Percentiles rank a stretch among this genome's conserved stretches.
These are phyloP conservation scores for Chenopodium quinoa DNA, from an alignment of 148 eudicot genomes.

Conservation along the genomic window DNA sequence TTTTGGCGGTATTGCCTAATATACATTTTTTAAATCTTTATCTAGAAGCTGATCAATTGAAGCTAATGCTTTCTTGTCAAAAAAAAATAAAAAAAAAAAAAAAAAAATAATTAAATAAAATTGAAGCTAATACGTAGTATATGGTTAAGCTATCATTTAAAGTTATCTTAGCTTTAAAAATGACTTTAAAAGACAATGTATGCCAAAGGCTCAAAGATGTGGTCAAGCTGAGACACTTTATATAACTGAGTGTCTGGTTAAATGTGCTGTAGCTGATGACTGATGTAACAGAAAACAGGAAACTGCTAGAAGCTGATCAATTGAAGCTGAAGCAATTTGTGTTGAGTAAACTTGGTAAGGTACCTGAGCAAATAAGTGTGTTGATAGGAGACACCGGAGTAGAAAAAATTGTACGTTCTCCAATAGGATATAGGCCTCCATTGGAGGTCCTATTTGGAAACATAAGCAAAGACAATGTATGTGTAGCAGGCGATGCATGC, in stretches of 20 bases:
- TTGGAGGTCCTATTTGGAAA: constrained; percentile 40
- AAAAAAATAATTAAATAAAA: too few species aligned
- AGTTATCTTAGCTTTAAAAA: too few species aligned
- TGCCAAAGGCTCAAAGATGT: too few species aligned
- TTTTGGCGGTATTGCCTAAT: neutral
- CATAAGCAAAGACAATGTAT: constrained; percentile 57
- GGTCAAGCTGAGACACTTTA: neutral
- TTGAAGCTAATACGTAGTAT: too few species aligned
- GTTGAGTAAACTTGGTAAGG: constrained; percentile 47
- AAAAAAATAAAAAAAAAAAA: too few species aligned
- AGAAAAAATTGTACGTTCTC: constrained; percentile 29
- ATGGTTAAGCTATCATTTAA: too few species aligned
- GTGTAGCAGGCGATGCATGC: constrained; percentile 57
- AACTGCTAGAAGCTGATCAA: constrained; percentile 38
- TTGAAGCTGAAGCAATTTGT: constrained; percentile 51
- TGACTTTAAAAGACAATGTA: too few species aligned
- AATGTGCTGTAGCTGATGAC: too few species aligned
- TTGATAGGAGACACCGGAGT: constrained; percentile 34
- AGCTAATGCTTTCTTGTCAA: too few species aligned
- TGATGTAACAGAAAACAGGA: constrained; percentile 17
- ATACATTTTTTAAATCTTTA: too few species aligned
- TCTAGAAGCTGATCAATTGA: too few species aligned
- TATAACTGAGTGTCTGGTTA: neutral
- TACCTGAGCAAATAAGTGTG: constrained; percentile 32
- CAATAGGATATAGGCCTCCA: constrained; percentile 44